phyloP scores from a whole-genome alignment of 306 rosid genomes.

The Notholithocarpus densiflorus region DNA sequence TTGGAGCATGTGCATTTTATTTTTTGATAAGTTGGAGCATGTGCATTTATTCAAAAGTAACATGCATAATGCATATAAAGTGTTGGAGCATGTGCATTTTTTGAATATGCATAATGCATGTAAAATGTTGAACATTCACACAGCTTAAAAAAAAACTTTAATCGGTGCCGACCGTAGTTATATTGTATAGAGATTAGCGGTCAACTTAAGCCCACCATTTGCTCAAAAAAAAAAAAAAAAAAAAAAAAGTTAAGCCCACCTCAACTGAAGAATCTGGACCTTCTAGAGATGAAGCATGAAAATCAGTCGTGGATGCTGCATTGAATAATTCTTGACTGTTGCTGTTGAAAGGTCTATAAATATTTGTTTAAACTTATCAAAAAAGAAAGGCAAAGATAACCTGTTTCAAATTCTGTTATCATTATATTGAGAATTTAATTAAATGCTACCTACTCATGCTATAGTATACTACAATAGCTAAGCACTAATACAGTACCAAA shows the following conservation, averaged over 20 bases:
- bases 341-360: not conserved
- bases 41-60: no score
- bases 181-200: no score
- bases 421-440: no score
- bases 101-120: not conserved
- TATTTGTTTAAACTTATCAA: not conserved
- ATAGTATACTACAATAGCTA: no score
- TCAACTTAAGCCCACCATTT: no score
- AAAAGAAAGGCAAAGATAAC: not conserved
- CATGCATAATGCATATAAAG: no score
- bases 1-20: no score
- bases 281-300: conserved; percentile 13
- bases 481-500: not conserved
- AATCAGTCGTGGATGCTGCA: not conserved
- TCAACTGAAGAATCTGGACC: conserved; percentile 3
- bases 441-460: no score
- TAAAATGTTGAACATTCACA: not conserved
- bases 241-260: not conserved
- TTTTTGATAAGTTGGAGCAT: no score
- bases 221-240: no score
- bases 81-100: no score
- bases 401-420: not conserved
- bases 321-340: not conserved
- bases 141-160: not conserved
- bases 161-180: no score